Base-by-base conservation (phyloP, 2,329 filamentous ascomycete species). In the Lasiodiplodia gonubiensis region DNA sequence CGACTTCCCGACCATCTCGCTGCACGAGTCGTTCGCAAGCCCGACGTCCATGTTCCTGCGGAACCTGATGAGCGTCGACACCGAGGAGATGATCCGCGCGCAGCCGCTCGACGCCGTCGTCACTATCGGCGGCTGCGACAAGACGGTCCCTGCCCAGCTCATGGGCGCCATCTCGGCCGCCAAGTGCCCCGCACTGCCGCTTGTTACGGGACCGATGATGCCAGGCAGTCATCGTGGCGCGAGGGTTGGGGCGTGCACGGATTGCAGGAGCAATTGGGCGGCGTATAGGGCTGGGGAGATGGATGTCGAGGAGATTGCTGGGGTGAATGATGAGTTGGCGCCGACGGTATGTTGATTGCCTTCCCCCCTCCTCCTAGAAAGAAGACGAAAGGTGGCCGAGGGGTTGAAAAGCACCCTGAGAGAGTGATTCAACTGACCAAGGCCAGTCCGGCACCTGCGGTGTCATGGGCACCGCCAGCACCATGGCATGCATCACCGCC, bases 11-110 rank as follows among this genome's bases (percentile, higher is more conserved):
- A 92, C 90, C 0, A 92, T 93, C 66, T 91, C 88, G 69, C 74
- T 92, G 0, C 88, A 90, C 70, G 90, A 92, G 81, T 85, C 83
- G 2, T 92, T 93, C 74, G 83, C 90, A 0, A 81, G 84, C 53
- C 90, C 90, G 2, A 92, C 90, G 4, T 92, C 89, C 78, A 92
- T 93, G 90, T 92, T 88, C 66, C 74, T 92, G 57, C 79, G 90
- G 37, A 92, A 92, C 70, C 73, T 92, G 67, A 92, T 93, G 90
- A 89, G 88, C 70, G 91, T 92, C 88, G 90, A 92, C 73, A 92
- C 90, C 0, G 90, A 92, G 75, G 90, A 92, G 80, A 92, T 92
- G 90, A 88, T 92, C 64, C 81, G 82, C 52, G 90, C 89, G 0
- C 90, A 92, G 76, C 90, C 90, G 0, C 83, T 90, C 18, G 90